Base-by-base conservation (phyloP, 495 filamentous ascomycete genomes). In the Annulohypoxylon nitens region DNA sequence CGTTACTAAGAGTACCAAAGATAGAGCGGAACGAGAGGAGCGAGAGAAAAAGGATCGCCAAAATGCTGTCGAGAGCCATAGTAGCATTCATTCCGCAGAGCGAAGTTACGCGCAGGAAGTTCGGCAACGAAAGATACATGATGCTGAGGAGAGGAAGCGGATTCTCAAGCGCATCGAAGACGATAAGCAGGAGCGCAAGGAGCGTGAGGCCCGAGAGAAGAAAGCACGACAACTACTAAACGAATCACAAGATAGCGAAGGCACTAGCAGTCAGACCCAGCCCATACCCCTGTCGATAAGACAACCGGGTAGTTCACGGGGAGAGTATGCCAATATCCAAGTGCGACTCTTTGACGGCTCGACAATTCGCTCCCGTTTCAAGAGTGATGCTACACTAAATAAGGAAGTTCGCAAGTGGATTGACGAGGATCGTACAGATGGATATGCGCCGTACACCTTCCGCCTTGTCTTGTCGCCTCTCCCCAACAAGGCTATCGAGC, bases 341-440 rank as follows among this genome's bases (percentile, higher is more conserved):
- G 88, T 97, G 45, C 90, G 95, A 1, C 83, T 97, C 0, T 91
- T 97, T 45, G 93, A 97, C 76, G 95, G 95, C 11, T 88, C 88
- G 34, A 93, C 88, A 12, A 87, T 98, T 54, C 89, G 93, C 34
- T 84, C 83, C 26, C 89, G 86, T 20, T 97, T 98, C 78, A 81
- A 86, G 0, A 86, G 89, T 51, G 83, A 82, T 1, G 83, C 88
- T 10, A 92, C 88, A 12, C 86, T 98, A n/a, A 78, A 82, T 10
- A 81, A 75, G 5, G 88, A 92, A 43, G 92, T 98, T 2, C 87
- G 95, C 3, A 73, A 85, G 4, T 98, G 93, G 93, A 84, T 98
- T 10, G 93, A 96, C 61, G 78, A 81, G 26, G 78, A 78, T 9
- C 77, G 79, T 3, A 67, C 62, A 0, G 87, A 78, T 78, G 79